Evolutionary conservation across 768 basidiomycete genomes (phyloP).

Genomic region (Panaeolus papilionaceus): DNA sequence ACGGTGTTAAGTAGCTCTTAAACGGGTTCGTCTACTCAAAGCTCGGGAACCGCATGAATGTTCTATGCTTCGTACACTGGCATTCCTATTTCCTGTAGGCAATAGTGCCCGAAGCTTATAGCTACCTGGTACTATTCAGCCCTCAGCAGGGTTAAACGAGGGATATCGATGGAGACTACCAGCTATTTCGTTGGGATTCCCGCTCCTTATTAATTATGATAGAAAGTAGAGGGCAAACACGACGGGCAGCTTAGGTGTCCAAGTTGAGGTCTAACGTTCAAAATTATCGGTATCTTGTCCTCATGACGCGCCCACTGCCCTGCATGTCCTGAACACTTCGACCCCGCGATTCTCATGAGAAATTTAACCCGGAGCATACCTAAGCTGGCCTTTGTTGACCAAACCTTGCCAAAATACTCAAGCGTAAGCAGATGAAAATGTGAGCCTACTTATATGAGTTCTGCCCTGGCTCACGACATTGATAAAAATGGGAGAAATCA

Average conservation of each 20-base stretch:
- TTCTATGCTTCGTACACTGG: neutral
- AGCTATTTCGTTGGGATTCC: too few species aligned
- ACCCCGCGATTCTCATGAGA: conserved; percentile 12
- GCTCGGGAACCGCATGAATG: conserved; percentile 12
- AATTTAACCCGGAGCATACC: neutral
- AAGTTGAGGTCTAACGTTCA: too few species aligned
- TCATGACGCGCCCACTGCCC: conserved; percentile 1
- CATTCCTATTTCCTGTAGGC: neutral
- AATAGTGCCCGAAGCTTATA: neutral
- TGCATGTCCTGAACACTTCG: neutral
- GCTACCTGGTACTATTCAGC: too few species aligned
- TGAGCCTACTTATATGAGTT: neutral
- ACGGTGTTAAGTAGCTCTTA: neutral
- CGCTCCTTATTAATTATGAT: too few species aligned
- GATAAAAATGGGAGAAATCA: neutral
- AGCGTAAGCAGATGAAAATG: neutral
- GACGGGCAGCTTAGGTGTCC: too few species aligned
- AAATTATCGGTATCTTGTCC: neutral
- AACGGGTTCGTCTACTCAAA: conserved; percentile 3
- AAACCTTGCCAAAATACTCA: neutral
- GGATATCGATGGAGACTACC: neutral
- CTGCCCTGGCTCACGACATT: neutral
- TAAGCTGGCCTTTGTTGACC: neutral
- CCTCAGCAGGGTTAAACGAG: too few species aligned
- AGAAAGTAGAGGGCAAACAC: too few species aligned